Evolutionary conservation across 805 yeast genomes (phyloP).

Genomic region (Kockiozyma suomiensis): DNA sequence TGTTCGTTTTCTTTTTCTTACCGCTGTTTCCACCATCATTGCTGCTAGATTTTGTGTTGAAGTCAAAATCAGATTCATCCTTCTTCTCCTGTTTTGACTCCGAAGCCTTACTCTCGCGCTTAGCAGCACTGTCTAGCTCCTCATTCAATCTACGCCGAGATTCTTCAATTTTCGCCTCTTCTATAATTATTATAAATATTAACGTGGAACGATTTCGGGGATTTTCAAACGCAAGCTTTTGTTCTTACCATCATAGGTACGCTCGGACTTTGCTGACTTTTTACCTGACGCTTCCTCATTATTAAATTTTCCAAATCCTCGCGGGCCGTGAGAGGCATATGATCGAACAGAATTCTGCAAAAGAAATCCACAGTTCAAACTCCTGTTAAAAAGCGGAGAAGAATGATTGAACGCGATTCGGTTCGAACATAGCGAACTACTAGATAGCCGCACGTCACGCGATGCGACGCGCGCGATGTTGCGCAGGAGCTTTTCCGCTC

Average conservation of each 20-base stretch:
- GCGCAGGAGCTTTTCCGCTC: conserved; percentile 22
- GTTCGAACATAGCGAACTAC: background rate
- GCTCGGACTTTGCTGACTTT: conserved; percentile 1
- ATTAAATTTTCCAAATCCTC: conserved; percentile 17
- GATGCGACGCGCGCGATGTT: conserved; percentile 7
- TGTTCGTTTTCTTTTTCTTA: background rate
- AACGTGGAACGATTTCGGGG: no score
- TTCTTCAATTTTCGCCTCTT: conserved; percentile 2
- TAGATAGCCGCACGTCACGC: background rate
- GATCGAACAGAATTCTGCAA: background rate
- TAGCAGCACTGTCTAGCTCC: conserved; percentile 17
- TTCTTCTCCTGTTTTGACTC: background rate
- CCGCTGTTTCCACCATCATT: conserved; percentile 2
- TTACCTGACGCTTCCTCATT: conserved; percentile 4
- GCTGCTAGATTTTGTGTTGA: background rate
- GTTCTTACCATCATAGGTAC: background rate
- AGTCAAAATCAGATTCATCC: conserved; percentile 1
- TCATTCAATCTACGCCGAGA: conserved; percentile 15
- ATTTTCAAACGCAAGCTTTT: background rate
- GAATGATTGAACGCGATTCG: background rate
- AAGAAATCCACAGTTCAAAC: background rate
- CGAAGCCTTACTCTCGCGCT: background rate
- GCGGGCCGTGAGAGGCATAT: conserved; percentile 6
- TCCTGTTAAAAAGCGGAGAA: background rate
- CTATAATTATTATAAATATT: no score